Evolutionary conservation across 176 grass and related monocot genomes (phyloP), one percentile per base, ranked within the genome.

Genomic region (Canna indica): DNA sequence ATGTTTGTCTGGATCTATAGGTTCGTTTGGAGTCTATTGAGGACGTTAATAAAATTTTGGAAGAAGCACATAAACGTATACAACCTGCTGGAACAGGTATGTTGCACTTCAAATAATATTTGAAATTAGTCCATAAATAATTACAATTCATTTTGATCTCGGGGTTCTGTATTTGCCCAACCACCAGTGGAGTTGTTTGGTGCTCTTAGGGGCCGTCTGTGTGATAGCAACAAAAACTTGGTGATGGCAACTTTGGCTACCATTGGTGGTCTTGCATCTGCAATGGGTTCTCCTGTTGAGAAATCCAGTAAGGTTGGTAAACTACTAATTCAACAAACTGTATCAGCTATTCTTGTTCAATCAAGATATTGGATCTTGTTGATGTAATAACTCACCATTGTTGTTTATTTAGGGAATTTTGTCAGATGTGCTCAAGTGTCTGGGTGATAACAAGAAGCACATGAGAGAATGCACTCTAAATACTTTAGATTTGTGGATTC

Each of bases 221-320:
- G 60, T 72, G 95, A 99, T 67, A 99, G 95, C 74, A 99, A 99
- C 59, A 99, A 99, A 85, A 99, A 99, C 76, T 82, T 99, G 69
- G 84, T 99, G 33, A 99, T 99, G 84, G 86, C 77, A 36, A 86
- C 83, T 53, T 82, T 99, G 69, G 81, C 84, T 14, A 76, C 86
- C 8, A 90, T 99, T 85, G 94, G 94, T 78, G 52, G 76, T 65
- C 89, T 99, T 80, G 89, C 94, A 75, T 79, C 80, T 76, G 94
- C 94, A 54, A 97, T 97, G 86, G 94, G 94, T 25, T 84, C 86
- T 36, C 74, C 84, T 70, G 78, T 93, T 80, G 94, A 99, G 80
- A 99, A 99, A 81, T 83, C 94, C 79, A 93, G 94, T 86, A 99
- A 99, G 90, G 94, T 97, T 78, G 44, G 48, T 10, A 75, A 72